Percentiles rank a stretch among this genome's conserved stretches.
Evolutionary conservation across 192 early-diverging fungal genomes (phyloP).

Genomic region (Geranomyces variabilis): DNA sequence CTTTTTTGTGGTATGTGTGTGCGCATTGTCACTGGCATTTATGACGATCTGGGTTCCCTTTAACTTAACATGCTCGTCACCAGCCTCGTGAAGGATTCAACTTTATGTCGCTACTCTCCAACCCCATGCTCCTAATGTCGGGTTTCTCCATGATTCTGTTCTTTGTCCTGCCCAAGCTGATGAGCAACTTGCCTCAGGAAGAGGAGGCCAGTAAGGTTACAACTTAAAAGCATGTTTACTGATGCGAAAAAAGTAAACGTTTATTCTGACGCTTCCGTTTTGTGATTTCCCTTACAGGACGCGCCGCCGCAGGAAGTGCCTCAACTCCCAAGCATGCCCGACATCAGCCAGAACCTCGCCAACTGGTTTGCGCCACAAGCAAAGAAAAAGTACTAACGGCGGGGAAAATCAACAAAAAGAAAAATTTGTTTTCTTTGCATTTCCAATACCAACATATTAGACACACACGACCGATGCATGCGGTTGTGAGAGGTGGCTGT

Average conservation of each 20-base stretch:
- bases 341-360: constrained; percentile 44
- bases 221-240: too few species aligned
- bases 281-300: background rate
- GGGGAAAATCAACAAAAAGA: too few species aligned
- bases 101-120: constrained; percentile 59
- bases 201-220: too few species aligned
- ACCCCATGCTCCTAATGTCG: constrained; percentile 73
- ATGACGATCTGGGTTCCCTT: background rate
- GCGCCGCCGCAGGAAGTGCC: constrained; percentile 11
- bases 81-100: constrained; percentile 64
- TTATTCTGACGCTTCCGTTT: too few species aligned
- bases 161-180: constrained; percentile 67
- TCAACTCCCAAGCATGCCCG: constrained; percentile 44
- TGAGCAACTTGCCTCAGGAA: constrained; percentile 64
- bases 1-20: constrained; percentile 28
- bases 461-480: too few species aligned
- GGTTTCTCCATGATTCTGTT: constrained; percentile 59
- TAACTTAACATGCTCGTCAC: background rate
- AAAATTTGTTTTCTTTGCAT: too few species aligned
- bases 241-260: too few species aligned
- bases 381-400: constrained; percentile 7
- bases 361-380: constrained; percentile 48
- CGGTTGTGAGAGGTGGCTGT: too few species aligned
- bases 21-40: background rate
- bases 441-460: too few species aligned